Base-by-base conservation (phyloP, 805 yeast genomes). In the Candida quercuum region DNA sequence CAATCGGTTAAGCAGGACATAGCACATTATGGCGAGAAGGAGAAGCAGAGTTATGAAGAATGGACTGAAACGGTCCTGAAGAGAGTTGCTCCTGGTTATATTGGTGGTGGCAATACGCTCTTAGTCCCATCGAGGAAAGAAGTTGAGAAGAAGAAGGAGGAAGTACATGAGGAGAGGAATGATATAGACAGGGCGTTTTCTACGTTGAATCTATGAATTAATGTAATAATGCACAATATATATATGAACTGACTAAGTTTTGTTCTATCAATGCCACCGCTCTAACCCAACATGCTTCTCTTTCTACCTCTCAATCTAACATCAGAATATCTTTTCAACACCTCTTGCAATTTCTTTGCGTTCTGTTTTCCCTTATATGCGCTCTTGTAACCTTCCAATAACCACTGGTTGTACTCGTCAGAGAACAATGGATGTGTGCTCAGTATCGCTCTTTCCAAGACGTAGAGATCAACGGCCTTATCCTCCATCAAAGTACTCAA, bases 391-490 rank as follows among this genome's bases (percentile, higher is more conserved):
- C 96, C 96, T 38, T 77, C 71, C 43, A 89, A 61, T 6, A 88
- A 51, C 88, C 91, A 81, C 29, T 62, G 57, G 49, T 76, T 80
- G 56, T 88, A 88, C 30, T 57, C 51, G 2, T 69, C 71, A 2
- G 95, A 70, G 51, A 73, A 74, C 6, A 71, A 69, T 0, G 98
- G 91, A 60, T 93, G 99, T 1, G 99, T 93, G 47, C 96, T 86
- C 22, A 77, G 63, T 15, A 93, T 72, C 0, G 99, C 98, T 51
- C 98, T 68, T 60, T 93, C 99, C 42, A 93, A 62, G 10, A 93
- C 98, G 51, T 93, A 93, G 41, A 93, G 60, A 59, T 93, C 99
- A n/a, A 93, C 99, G 3, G 98, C 98, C 59, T 86, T 88, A 53
- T 91, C 98, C 51, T 93, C 99, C 0, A 84, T 73, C 43, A 87